Percentiles rank a stretch among this genome's conserved stretches.
Evolutionary conservation across 352 stramenopile species (phyloP).

Genomic region (Phytophthora pluvialis): DNA sequence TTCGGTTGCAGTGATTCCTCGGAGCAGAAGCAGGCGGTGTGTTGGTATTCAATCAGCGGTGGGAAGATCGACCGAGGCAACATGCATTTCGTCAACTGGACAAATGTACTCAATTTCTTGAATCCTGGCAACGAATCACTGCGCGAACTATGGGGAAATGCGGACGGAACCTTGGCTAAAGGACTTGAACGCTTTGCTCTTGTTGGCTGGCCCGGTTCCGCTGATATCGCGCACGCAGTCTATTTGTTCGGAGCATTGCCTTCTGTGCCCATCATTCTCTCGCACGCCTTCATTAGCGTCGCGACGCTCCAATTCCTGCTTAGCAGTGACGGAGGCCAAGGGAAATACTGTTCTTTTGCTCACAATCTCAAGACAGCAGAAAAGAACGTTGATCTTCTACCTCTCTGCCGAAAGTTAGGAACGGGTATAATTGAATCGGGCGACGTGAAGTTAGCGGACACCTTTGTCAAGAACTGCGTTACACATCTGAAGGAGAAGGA

Average conservation of each 20-base stretch:
- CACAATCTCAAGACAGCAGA: background rate
- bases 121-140: conserved; percentile 15
- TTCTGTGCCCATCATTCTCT: conserved; percentile 1
- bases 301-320: conserved; percentile 2
- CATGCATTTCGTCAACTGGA: background rate
- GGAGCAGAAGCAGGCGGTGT: background rate
- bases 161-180: background rate
- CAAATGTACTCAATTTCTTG: conserved; percentile 6
- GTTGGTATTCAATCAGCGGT: conserved; percentile 9
- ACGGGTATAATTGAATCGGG: conserved; percentile 2
- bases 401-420: conserved; percentile 10
- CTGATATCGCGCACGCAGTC: conserved; percentile 15
- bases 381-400: background rate
- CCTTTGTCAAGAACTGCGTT: conserved; percentile 16
- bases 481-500: conserved; percentile 3
- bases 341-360: background rate
- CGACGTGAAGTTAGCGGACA: conserved; percentile 3
- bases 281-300: conserved; percentile 7
- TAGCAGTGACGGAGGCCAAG: background rate
- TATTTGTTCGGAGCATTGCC: conserved; percentile 1
- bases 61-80: background rate
- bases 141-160: conserved; percentile 1
- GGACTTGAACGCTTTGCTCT: conserved; percentile 6
- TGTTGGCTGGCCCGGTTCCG: conserved; percentile 9
- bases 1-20: background rate